Evolutionary conservation across 129 eudicot genomes (phyloP).

Genomic region (Flaveria sonorensis): DNA sequence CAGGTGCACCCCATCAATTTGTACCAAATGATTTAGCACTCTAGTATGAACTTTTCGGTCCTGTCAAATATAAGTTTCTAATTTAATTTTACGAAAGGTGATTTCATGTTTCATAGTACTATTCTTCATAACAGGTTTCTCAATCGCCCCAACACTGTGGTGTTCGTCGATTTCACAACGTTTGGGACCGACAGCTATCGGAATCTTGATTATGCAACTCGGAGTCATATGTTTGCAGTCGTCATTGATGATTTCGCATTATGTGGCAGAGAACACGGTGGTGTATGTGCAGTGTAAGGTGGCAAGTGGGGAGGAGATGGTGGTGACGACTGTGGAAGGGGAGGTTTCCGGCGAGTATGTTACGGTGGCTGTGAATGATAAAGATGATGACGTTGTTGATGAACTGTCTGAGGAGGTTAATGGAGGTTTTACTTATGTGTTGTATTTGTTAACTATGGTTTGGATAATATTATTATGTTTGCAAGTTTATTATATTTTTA

Average conservation of each 20-base stretch:
- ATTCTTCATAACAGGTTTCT: background rate
- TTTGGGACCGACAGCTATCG: slow-evolving; percentile 4
- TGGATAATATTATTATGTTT: background rate
- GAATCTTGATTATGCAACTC: slow-evolving; percentile 37
- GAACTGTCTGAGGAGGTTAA: slow-evolving; percentile 21
- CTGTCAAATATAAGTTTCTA: background rate
- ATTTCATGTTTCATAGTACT: too few relatives aligned
- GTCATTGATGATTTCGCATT: slow-evolving; percentile 16
- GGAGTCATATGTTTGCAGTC: slow-evolving; percentile 35
- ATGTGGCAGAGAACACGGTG: slow-evolving; percentile 55
- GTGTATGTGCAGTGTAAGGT: slow-evolving; percentile 70
- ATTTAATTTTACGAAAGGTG: too few relatives aligned
- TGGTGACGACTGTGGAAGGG: slow-evolving; percentile 39
- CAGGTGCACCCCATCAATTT: too few relatives aligned
- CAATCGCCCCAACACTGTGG: background rate
- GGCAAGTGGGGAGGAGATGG: slow-evolving; percentile 49
- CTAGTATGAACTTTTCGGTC: too few relatives aligned
- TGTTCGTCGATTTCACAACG: background rate
- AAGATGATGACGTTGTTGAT: slow-evolving; percentile 44
- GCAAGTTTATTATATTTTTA: too few relatives aligned
- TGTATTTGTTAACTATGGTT: background rate
- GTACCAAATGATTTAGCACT: too few relatives aligned
- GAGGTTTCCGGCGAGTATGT: slow-evolving; percentile 61
- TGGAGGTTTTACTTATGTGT: slow-evolving; percentile 3
- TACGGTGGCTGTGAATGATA: slow-evolving; percentile 56